phyloP scores from a whole-genome alignment of 176 grass and related monocot species.

The sorghum (Sorghum bicolor) region Sorghum_bicolor_NCBIv3 NC_012872.2:55636501-55637000 shows the following conservation, averaged over 20 bases:
- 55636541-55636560: background rate
- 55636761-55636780: constrained; percentile 6
- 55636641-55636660: constrained; percentile 60
- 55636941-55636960: no score
- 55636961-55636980: no score
- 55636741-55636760: constrained; percentile 21
- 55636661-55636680: constrained; percentile 72
- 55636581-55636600: background rate
- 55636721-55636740: constrained; percentile 20
- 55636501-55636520: constrained; percentile 64
- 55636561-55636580: no score
- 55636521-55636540: background rate
- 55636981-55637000: no score
- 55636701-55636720: constrained; percentile 13
- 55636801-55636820: constrained; percentile 13
- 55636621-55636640: constrained; percentile 69
- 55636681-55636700: constrained; percentile 12
- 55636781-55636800: constrained; percentile 18
- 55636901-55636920: constrained; percentile 57
- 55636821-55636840: no score
- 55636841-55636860: background rate
- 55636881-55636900: constrained; percentile 23
- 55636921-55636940: background rate
- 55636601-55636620: constrained; percentile 72
- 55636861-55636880: constrained; percentile 42